Base-by-base conservation (phyloP, 2,329 filamentous ascomycete genomes). In the Didymella keratinophila region DNA sequence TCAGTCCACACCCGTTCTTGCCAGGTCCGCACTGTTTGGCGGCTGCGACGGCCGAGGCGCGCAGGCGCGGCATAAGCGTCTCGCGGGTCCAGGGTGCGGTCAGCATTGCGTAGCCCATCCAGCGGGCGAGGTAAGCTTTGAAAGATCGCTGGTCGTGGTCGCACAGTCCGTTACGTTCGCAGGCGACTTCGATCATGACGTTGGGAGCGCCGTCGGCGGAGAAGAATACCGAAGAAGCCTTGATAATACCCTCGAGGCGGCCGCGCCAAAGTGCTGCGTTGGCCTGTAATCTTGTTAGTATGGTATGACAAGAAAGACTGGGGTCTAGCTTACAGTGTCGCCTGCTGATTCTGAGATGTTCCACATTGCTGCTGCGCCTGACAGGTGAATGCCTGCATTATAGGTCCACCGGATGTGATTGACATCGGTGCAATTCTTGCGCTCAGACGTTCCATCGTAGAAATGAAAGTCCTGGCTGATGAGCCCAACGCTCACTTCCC, bases 1-100 rank as follows among this genome's bases (percentile, higher is more conserved):
- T 68, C 3, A 79, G 72, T 27, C 80, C 80, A 63, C 81, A 83
- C 5, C 76, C 78, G 4, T 76, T 74, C n/a, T 80, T 76, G 21
- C 80, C 81, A 11, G 82, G 83, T 3, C 75, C 80, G 68, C 86
- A 88, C 20, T 81, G 80, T 51, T 77, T 70, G 3, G 84, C 86
- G 1, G 85, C 86, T 2, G 82, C 83, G 32, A 71, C 60, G 0
- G 86, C 87, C 4, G 85, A 87, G 0, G 80, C 75, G 30, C 76
- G 71, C 3, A 89, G 73, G 25, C 82, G 80, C 0, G 81, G 79
- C 71, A 84, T 80, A 39, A 89, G 76, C 2, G 70, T 16, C 1
- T 71, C 63, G 11, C 66, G 54, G 8, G 73, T 74, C 56, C 62
- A 77, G 7, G 76, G 76, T 2, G 76, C 77, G 36, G 74, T 67